Evolutionary conservation across 805 yeast genomes (phyloP), one percentile per base, ranked within the genome.

Genomic region (Diddensiella caesifluorescens): DNA sequence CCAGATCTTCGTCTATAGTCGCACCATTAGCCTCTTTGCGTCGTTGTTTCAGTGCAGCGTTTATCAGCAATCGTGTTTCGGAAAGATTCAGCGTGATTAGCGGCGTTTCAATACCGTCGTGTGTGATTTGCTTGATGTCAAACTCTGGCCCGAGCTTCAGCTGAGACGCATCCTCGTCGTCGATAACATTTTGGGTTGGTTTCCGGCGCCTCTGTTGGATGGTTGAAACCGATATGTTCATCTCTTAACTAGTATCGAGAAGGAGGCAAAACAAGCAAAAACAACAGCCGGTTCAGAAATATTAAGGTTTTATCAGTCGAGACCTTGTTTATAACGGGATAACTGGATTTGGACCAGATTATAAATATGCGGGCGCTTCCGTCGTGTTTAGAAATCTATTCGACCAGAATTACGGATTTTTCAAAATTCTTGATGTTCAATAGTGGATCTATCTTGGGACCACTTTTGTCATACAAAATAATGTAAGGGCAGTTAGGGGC

Each of bases 71-170:
- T 49, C 97, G 71, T 0, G 97, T 89, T 58, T 92, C 97, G 21
- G 94, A 81, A 36, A 89, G 67, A 62, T 89, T 90, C 52, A 92
- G 70, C 1, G 97, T 86, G 48, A 85, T 83, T 45, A 92, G 71
- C 48, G 80, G 84, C 44, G 79, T 81, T 42, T 74, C 77, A 45
- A 77, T 77, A 15, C 96, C 96, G 39, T 79, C 79, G 60, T 89
- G 89, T 49, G 85, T 81, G 27, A 80, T 65, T 60, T 89, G 97
- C 25, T 74, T 76, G 39, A 83, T 64, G 54, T 81, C 89, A 59
- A 92, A 92, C 65, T 92, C 98, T 21, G 95, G 90, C 6, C 98
- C 98, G 43, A 92, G 74, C 57, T 83, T 82, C 53, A 92, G 72
- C 39, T 75, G 73, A 0, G 95, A 79, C 0, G 97, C 94, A 57